Base-by-base conservation (phyloP, 2,329 filamentous ascomycete species). In the Davidsoniella australis region DNA sequence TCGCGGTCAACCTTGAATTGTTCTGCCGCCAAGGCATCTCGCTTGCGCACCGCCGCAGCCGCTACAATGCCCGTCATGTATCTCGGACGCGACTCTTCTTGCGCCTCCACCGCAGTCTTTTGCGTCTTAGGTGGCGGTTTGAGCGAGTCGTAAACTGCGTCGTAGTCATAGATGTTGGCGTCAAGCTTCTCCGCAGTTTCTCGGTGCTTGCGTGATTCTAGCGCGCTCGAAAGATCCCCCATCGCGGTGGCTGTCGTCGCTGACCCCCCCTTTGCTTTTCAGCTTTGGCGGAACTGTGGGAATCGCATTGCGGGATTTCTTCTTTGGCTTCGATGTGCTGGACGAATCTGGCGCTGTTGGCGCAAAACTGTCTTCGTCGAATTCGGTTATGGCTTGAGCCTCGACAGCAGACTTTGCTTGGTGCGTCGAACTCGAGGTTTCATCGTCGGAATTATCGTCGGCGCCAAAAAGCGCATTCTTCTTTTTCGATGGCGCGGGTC, bases 141-240 rank as follows among this genome's bases (percentile, higher is more conserved):
- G 39, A 89, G 69, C 1, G 80, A 82, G 57, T 89, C 84, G 65
- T 86, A 88, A 18, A 85, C 82, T 1, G 73, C 74, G 61, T 93
- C 85, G 66, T 91, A 93, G 64, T 91, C 85, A 68, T 88, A 91
- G 56, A 91, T 79, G 45, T 76, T 80, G 1, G 82, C 68, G 58
- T 91, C 85, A 7, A 82, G 60, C 52, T 76, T 71, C 54, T 78
- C 69, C 2, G 82, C 83, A 14, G 76, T 75, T 54, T 78, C 69
- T 37, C 76, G 73, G 56, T 82, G 71, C 56, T 74, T 77, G 48
- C 75, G 73, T 23, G 81, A 76, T 26, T 76, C 68, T 29, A 80
- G 68, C 1, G 75, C 66, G 57, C 76, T 75, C 2, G 82, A 83
- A 1, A 85, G 70, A 58, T 87, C 81, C 36, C 73, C 73, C 56